Base-by-base conservation (phyloP, 768 basidiomycete species). In the Termitomyces sp. region DNA sequence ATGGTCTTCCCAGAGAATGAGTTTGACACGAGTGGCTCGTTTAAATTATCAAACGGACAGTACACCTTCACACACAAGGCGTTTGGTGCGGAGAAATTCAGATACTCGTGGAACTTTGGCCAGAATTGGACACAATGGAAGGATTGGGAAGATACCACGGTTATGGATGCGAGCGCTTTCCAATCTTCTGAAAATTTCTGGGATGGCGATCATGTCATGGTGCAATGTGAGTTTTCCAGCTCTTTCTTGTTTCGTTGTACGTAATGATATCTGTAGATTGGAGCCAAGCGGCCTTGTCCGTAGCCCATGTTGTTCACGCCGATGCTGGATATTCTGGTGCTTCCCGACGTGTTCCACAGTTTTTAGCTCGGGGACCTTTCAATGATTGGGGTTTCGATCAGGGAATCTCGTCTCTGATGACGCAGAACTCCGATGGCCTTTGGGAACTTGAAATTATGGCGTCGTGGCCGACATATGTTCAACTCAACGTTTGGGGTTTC, bases 401-500 rank as follows among this genome's bases (percentile, higher is more conserved):
- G 60, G 95, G 95, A 68, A 83, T 94, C 46, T 65, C 84, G 0
- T 82, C 90, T 44, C 66, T 82, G 64, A 92, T 96, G 89, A 75
- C 73, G 33, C 84, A 86, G 60, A 81, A 81, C 52, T 73, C 76
- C 7, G 81, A 92, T 51, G 83, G 88, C 55, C 78, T 79, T 54
- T 96, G 94, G 93, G 87, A 92, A 63, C 81, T 95, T 51, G 89
- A 94, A 73, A 88, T 96, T 70, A 94, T 94, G 89, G 84, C 91
- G 36, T 77, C 83, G 12, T 97, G 95, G 95, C 95, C 95, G 6
- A 89, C 91, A 1, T 94, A 86, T 66, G 78, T 96, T 35, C 92
- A 97, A 73, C 79, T 96, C 58, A 96, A 96, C 75, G 89, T 96
- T 56, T 96, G 88, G 79, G 90, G 86, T 60, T 95, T 87, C 72